Conservation (phyloP, 148 eudicot genomes). For the Hydrangea macrophylla region DNA sequence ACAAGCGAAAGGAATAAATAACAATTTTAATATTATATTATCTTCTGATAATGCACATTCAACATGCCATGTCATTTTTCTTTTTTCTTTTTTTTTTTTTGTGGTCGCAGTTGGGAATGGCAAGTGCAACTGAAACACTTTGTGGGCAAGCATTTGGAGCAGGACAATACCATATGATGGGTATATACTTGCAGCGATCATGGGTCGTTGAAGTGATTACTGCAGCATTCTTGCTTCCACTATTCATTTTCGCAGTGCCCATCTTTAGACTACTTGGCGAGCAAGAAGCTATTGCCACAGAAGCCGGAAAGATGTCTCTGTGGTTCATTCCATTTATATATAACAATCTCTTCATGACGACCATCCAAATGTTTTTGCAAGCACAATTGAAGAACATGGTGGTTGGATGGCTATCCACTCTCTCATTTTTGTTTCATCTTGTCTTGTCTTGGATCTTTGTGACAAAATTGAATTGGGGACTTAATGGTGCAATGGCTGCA, state of each 20-base stretch:
- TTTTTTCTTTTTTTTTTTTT: neutral
- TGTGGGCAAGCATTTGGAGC: constrained; percentile 87
- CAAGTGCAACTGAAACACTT: constrained; percentile 64
- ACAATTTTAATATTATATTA: no score
- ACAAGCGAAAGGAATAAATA: no score
- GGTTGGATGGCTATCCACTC: constrained; percentile 36
- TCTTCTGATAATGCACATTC: no score
- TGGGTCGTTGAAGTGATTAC: constrained; percentile 54
- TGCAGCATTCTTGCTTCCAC: constrained; percentile 43
- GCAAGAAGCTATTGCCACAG: constrained; percentile 34
- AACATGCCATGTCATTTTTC: neutral
- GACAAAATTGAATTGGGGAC: constrained; percentile 29
- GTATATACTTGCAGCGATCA: constrained; percentile 61
- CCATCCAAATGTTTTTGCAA: constrained; percentile 67
- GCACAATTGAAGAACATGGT: constrained; percentile 64
- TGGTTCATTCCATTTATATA: constrained; percentile 62
- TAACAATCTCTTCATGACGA: constrained; percentile 35
- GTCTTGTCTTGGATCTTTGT: constrained; percentile 58
- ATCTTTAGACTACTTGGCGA: constrained; percentile 48
- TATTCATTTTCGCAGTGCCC: constrained; percentile 48
- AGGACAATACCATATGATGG: constrained; percentile 63
- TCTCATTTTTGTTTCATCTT: constrained; percentile 37
- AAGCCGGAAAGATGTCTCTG: constrained; percentile 35
- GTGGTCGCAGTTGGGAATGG: constrained; percentile 58
- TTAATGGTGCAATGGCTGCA: constrained; percentile 53